Evolutionary conservation across 192 early-diverging fungal genomes (phyloP).

Genomic region (Gigaspora rosea): DNA sequence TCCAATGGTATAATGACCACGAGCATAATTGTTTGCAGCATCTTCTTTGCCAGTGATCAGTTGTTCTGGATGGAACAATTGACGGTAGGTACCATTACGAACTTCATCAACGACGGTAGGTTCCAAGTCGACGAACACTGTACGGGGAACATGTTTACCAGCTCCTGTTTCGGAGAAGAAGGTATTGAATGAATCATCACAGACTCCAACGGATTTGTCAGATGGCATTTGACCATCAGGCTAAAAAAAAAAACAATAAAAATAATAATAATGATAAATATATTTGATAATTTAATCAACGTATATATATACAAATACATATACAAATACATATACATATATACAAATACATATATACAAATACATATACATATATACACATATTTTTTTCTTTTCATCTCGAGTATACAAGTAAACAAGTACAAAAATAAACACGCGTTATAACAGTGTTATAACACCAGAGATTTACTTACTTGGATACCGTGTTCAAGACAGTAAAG

Average conservation of each 20-base stretch:
- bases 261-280: background rate
- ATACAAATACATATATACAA: no score
- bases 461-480: constrained; percentile 58
- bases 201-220: constrained; percentile 75
- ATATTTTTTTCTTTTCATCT: no score
- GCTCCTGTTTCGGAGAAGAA: constrained; percentile 99
- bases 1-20: constrained; percentile 99
- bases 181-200: constrained; percentile 95
- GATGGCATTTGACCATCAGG: constrained; percentile 44
- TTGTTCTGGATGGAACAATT: constrained; percentile 82
- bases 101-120: constrained; percentile 98
- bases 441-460: no score
- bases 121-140: constrained; percentile 97
- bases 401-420: no score
- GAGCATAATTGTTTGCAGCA: constrained; percentile 99
- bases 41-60: constrained; percentile 99
- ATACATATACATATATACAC: no score
- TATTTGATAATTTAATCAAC: background rate
- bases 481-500: constrained; percentile 96
- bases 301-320: no score
- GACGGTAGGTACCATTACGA: constrained; percentile 96
- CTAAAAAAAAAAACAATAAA: background rate
- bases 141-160: constrained; percentile 99
- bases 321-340: no score
- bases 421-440: no score